Conservation (phyloP, 2,329 filamentous ascomycete species). For the Penicillium digitatum region DNA sequence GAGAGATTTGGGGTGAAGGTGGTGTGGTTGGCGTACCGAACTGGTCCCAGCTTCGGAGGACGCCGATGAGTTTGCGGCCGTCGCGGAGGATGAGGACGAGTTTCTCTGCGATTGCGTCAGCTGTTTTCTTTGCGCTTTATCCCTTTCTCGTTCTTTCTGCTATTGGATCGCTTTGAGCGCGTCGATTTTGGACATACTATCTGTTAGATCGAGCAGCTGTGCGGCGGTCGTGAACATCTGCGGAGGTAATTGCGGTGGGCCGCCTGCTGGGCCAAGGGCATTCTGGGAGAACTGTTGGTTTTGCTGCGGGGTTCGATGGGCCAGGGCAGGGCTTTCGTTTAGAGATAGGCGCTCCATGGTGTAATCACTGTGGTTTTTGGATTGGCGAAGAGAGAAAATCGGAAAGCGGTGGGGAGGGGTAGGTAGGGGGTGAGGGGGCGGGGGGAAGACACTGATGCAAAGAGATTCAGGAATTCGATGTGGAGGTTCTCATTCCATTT, state of each 20-base stretch:
- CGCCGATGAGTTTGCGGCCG: slow-evolving; percentile 87
- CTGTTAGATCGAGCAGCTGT: slow-evolving; percentile 90
- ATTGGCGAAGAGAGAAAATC: slow-evolving; percentile 11
- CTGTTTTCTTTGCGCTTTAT: background rate
- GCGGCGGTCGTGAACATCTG: slow-evolving; percentile 99
- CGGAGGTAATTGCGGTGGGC: slow-evolving; percentile 54
- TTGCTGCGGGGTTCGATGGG: slow-evolving; percentile 24
- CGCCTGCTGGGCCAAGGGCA: slow-evolving; percentile 31
- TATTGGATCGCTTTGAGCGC: background rate
- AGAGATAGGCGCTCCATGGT: slow-evolving; percentile 38
- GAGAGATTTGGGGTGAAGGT: background rate
- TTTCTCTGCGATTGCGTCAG: slow-evolving; percentile 65
- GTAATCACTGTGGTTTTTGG: slow-evolving; percentile 3
- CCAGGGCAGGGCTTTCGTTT: slow-evolving; percentile 31
- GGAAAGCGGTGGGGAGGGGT: slow-evolving; percentile 3
- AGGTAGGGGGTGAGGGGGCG: background rate
- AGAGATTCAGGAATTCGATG: background rate
- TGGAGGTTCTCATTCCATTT: slow-evolving; percentile 18
- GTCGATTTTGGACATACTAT: slow-evolving; percentile 65
- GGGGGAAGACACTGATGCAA: background rate
- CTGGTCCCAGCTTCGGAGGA: slow-evolving; percentile 94
- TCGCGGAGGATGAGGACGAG: slow-evolving; percentile 87
- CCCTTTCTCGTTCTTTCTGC: background rate
- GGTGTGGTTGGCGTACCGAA: slow-evolving; percentile 63
- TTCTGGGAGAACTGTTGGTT: slow-evolving; percentile 29